Evolutionary conservation across 345 rosid species (phyloP).

Genomic region (Boechera stricta): DNA sequence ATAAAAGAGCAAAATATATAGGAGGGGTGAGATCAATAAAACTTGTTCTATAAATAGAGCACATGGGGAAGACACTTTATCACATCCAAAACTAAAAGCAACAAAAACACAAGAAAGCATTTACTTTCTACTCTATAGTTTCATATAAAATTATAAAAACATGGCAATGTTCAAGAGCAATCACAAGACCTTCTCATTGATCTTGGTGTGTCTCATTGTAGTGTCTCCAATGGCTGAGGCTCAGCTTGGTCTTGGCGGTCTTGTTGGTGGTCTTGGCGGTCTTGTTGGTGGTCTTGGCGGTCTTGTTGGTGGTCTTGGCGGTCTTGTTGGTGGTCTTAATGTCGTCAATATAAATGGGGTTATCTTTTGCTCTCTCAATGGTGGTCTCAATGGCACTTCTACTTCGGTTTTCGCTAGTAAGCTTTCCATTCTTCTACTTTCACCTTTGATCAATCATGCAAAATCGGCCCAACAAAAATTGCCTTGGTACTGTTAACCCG

Average conservation of each 20-base stretch:
- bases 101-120: constrained; percentile 1
- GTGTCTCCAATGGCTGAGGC: constrained; percentile 54
- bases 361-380: constrained; percentile 57
- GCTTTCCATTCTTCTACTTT: constrained; percentile 18
- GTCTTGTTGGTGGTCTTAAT: constrained; percentile 46
- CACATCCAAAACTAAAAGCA: constrained; percentile 38
- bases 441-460: background rate
- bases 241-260: constrained; percentile 54
- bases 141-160: background rate
- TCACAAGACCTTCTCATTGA: constrained; percentile 26
- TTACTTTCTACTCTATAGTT: background rate
- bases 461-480: constrained; percentile 1
- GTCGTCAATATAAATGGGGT: constrained; percentile 56
- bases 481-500: background rate
- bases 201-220: constrained; percentile 38
- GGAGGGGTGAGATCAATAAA: background rate
- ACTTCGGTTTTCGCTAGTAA: constrained; percentile 49
- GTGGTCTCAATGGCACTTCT: constrained; percentile 45
- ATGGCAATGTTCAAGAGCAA: constrained; percentile 40
- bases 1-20: background rate
- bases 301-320: constrained; percentile 36
- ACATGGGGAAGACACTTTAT: constrained; percentile 39
- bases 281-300: constrained; percentile 48
- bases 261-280: constrained; percentile 41
- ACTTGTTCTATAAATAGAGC: constrained; percentile 42